Evolutionary conservation across 2,329 filamentous ascomycete species (phyloP).

Genomic region (Aureobasidium sp.): DNA sequence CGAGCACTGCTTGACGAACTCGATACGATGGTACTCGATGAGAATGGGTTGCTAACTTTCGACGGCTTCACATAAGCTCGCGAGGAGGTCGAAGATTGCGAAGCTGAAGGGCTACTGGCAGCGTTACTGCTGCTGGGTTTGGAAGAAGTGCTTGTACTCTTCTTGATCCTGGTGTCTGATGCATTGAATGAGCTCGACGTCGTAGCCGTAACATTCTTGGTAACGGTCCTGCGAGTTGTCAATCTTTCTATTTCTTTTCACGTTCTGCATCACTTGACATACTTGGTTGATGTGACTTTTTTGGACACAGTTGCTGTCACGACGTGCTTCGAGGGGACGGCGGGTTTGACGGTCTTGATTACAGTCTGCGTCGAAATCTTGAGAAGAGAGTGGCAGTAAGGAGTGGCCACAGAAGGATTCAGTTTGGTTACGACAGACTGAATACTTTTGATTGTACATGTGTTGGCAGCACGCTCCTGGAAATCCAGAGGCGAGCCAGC

Average conservation of each 20-base stretch:
- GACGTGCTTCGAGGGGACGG: background rate
- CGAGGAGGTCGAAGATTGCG: background rate
- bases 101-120: background rate
- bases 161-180: background rate
- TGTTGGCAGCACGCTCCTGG: conserved; percentile 1
- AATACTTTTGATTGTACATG: conserved; percentile 3
- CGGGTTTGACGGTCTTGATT: background rate
- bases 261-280: background rate
- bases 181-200: background rate
- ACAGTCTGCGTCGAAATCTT: conserved; percentile 3
- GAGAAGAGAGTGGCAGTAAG: conserved; percentile 13
- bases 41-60: background rate
- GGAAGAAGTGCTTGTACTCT: background rate
- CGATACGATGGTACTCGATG: background rate
- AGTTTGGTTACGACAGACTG: conserved; percentile 3
- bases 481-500: conserved; percentile 4
- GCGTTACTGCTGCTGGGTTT: background rate
- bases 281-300: background rate
- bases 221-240: background rate
- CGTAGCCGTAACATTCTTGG: conserved; percentile 1
- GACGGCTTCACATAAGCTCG: background rate
- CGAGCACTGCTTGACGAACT: background rate
- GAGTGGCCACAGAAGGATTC: conserved; percentile 1
- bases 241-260: background rate
- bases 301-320: background rate